These are phyloP conservation scores for Pseudonectria buxi DNA, from an alignment of 2,329 filamentous ascomycete genomes.

Conservation along the genomic window DNA sequence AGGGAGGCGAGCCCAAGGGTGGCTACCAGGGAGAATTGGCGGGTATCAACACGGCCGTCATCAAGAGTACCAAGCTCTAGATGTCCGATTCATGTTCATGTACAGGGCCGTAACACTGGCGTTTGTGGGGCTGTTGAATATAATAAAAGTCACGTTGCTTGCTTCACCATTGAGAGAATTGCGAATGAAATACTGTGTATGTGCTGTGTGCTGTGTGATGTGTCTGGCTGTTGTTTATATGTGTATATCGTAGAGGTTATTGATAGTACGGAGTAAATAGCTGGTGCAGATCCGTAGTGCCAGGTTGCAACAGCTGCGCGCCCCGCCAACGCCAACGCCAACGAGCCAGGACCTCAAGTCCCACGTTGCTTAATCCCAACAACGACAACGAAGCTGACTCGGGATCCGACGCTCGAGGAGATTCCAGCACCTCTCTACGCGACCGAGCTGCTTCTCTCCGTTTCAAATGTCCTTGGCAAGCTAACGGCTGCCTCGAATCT, in stretches of 20 bases:
- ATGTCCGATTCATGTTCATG: background rate
- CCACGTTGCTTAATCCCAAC: conserved; percentile 21
- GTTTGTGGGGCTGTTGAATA: no score
- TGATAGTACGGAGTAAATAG: no score
- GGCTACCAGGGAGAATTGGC: conserved; percentile 88
- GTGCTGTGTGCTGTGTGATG: no score
- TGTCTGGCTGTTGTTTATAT: no score
- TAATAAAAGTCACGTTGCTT: no score
- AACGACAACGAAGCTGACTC: conserved; percentile 8
- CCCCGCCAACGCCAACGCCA: background rate
- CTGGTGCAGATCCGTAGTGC: no score
- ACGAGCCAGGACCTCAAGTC: conserved; percentile 15
- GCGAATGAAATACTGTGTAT: no score
- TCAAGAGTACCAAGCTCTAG: conserved; percentile 90
- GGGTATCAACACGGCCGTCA: conserved; percentile 88
- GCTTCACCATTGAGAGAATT: no score
- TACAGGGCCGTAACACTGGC: no score
- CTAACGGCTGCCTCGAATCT: conserved; percentile 1
- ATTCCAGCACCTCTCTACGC: conserved; percentile 2
- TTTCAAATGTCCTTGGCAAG: conserved; percentile 7
- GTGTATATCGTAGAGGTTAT: no score
- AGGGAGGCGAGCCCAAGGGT: conserved; percentile 74
- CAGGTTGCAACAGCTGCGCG: no score
- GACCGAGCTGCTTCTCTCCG: conserved; percentile 1
- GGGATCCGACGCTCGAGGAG: conserved; percentile 1